Conservation (phyloP, 106 monocot genomes). For the Apostasia shenzhenica region DNA sequence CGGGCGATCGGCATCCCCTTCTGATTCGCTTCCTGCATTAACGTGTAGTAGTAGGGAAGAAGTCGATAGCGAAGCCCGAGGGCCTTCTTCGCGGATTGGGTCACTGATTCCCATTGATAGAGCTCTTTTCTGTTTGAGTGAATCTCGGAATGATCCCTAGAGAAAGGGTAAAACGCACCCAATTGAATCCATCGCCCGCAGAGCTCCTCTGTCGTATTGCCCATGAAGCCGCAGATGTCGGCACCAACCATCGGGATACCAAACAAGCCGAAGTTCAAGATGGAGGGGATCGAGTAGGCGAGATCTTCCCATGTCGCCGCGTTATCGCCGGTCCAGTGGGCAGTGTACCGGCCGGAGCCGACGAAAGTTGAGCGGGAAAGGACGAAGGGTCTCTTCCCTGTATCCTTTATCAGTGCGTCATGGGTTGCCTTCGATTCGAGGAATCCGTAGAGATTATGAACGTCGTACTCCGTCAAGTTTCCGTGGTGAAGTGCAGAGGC, state of each 20-base stretch:
- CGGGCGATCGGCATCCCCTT: conserved; percentile 62
- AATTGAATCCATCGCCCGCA: conserved; percentile 72
- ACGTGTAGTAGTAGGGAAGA: conserved; percentile 65
- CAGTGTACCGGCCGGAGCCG: conserved; percentile 56
- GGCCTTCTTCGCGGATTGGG: conserved; percentile 36
- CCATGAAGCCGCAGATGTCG: conserved; percentile 67
- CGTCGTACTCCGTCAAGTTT: conserved; percentile 57
- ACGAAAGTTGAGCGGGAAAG: conserved; percentile 50
- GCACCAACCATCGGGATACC: conserved; percentile 81
- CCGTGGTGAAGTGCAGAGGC: conserved; percentile 44
- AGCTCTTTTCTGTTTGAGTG: conserved; percentile 39
- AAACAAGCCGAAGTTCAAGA: conserved; percentile 56
- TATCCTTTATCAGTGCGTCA: conserved; percentile 24
- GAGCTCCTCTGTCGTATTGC: conserved; percentile 55
- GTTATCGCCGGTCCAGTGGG: conserved; percentile 66
- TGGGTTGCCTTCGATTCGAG: conserved; percentile 49
- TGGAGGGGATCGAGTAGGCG: conserved; percentile 46
- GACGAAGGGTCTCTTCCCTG: conserved; percentile 49
- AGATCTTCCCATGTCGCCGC: conserved; percentile 58
- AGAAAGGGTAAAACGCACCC: conserved; percentile 83
- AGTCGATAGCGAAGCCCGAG: conserved; percentile 71
- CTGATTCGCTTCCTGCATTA: conserved; percentile 60
- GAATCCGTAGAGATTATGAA: conserved; percentile 50
- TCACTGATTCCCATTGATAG: conserved; percentile 55
- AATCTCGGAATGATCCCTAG: conserved; percentile 46